Base-by-base conservation (phyloP, 2,329 filamentous ascomycete species). In the Diaporthe citri region DNA sequence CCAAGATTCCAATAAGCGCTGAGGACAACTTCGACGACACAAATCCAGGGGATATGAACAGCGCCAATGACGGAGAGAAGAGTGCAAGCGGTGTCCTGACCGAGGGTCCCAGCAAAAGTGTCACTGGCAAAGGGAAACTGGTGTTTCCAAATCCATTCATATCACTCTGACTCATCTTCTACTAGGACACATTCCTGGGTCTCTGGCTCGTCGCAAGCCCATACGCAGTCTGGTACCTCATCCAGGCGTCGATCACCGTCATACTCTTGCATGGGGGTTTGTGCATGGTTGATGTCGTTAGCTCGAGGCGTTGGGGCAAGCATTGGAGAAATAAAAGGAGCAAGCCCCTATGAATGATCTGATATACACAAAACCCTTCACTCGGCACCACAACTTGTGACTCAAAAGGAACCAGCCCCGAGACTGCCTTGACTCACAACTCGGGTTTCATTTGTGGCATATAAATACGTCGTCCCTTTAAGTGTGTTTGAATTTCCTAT, bases 181-280 rank as follows among this genome's bases (percentile, higher is more conserved):
- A 91, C 71, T 89, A 87, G 79, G 88, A 90, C 71, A 88, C 89
- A 82, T 86, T 86, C 8, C 81, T 88, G 71, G 85, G 89, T 3
- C 80, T 89, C 20, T 80, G 87, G 67, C 60, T 78, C 6, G 73
- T 71, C 39, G 76, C 71, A 15, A 73, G 73, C 57, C 87, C 88
- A 75, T 90, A 88, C 52, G 85, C 85, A 31, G 78, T 88, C 43
- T 84, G 90, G 9, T 90, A 88, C 67, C 81, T 88, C n/a, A 86
- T 85, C 46, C 89, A 89, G 77, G 88, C 89, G 76, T 83, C 87
- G 25, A 83, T 88, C 8, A 84, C 88, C 0, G 85, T 87, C 5
- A 87, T 89, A 91, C 74, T 92, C 31, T 80, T 90, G 12, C 88
- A 88, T 79, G 78, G 85, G 2, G 79, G 81, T 5, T 82, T 85